Conservation (phyloP, 2,329 filamentous ascomycete species). For the Aspergillus sp. region DNA sequence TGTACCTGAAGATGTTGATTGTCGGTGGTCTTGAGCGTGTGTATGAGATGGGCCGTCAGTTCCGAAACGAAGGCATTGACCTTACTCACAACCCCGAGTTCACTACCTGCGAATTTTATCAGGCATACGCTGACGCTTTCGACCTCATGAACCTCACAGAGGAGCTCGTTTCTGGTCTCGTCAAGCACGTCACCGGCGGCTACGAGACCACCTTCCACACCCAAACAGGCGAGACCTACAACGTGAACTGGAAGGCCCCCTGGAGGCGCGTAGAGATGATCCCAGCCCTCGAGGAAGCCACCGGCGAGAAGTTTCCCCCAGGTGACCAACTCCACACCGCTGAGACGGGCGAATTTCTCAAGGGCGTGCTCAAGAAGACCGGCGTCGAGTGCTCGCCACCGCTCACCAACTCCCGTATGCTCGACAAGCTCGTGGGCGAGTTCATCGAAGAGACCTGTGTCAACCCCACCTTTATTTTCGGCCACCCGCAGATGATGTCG, state of each 20-base stretch:
- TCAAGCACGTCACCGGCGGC: slow-evolving; percentile 78
- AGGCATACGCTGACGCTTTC: slow-evolving; percentile 84
- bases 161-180: slow-evolving; percentile 80
- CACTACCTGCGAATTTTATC: slow-evolving; percentile 95
- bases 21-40: slow-evolving; percentile 91
- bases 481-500: slow-evolving; percentile 84
- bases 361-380: slow-evolving; percentile 74
- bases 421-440: slow-evolving; percentile 88
- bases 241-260: slow-evolving; percentile 92
- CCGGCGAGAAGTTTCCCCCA: slow-evolving; percentile 87
- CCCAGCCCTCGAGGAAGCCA: slow-evolving; percentile 76
- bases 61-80: slow-evolving; percentile 87
- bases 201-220: slow-evolving; percentile 82
- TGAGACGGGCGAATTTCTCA: slow-evolving; percentile 83
- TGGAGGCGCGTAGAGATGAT: slow-evolving; percentile 98
- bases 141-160: slow-evolving; percentile 88
- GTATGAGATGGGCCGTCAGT: slow-evolving; percentile 91
- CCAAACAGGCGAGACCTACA: slow-evolving; percentile 73
- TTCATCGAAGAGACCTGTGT: slow-evolving; percentile 91
- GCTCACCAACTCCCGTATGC: slow-evolving; percentile 88
- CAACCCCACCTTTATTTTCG: slow-evolving; percentile 85
- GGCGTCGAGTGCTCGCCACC: slow-evolving; percentile 84
- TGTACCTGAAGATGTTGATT: slow-evolving; percentile 93
- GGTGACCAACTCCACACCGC: slow-evolving; percentile 81
- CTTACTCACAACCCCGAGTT: slow-evolving; percentile 98